A percentile compares a stretch with the other conserved stretches of the same genome.
phyloP scores from a whole-genome alignment of 441 rosid species.

The Gossypium gossypioides region DNA sequence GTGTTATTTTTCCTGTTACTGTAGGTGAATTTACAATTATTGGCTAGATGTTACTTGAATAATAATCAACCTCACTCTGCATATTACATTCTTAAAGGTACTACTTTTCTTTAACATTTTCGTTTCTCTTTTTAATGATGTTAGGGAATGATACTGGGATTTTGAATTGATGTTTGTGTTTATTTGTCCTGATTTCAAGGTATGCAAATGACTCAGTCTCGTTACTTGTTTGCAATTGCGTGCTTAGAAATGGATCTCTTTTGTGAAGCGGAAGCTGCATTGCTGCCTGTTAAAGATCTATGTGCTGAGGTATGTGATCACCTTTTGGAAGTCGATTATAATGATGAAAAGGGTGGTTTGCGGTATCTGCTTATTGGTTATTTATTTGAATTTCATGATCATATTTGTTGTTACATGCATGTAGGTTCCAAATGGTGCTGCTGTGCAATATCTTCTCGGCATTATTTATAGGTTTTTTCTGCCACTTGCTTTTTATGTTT shows the following conservation, averaged over 20 bases:
- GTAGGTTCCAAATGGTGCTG: slow-evolving; percentile 48
- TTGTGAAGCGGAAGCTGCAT: slow-evolving; percentile 45
- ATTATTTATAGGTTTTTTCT: slow-evolving; percentile 38
- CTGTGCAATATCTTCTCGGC: slow-evolving; percentile 55
- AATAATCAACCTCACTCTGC: slow-evolving; percentile 42
- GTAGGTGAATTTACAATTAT: slow-evolving; percentile 44
- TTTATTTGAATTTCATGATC: neutral
- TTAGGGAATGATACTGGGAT: neutral
- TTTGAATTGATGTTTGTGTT: neutral
- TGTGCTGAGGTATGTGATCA: slow-evolving; percentile 28
- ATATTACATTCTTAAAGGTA: slow-evolving; percentile 47
- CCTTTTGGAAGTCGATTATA: neutral
- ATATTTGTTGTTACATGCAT: slow-evolving; percentile 8
- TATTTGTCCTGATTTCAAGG: slow-evolving; percentile 24
- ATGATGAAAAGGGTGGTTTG: neutral
- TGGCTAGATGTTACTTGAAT: slow-evolving; percentile 50
- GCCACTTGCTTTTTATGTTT: neutral
- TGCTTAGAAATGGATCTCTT: slow-evolving; percentile 54
- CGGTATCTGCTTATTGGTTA: neutral
- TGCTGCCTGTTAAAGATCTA: slow-evolving; percentile 30
- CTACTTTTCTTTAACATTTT: neutral
- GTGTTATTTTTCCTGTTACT: neutral
- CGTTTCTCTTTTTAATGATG: neutral
- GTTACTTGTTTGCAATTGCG: slow-evolving; percentile 45
- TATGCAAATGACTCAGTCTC: slow-evolving; percentile 38